A percentile compares a stretch with the other conserved stretches of the same genome.
These are phyloP conservation scores for Candida boidinii DNA, from an alignment of 805 yeast species.

Conservation along the genomic window DNA sequence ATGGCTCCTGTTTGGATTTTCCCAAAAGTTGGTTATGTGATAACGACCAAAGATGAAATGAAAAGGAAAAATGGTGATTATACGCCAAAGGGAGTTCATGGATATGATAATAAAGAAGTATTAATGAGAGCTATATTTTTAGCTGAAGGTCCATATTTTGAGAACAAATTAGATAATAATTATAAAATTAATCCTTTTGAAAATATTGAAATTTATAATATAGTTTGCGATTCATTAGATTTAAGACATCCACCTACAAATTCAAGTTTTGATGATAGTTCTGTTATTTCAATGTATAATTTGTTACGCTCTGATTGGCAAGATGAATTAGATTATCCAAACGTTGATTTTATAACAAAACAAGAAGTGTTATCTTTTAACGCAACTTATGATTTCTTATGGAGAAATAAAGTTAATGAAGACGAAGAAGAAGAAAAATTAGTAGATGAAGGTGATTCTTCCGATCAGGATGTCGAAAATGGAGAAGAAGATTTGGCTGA, in stretches of 20 bases:
- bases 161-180: constrained; percentile 14
- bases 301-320: constrained; percentile 35
- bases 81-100: constrained; percentile 73
- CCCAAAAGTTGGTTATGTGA: constrained; percentile 74
- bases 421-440: constrained; percentile 1
- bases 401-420: constrained; percentile 10
- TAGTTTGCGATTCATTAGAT: constrained; percentile 57
- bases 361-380: constrained; percentile 31
- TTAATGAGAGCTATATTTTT: constrained; percentile 79
- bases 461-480: constrained; percentile 10
- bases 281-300: constrained; percentile 19
- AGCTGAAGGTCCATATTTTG: constrained; percentile 76
- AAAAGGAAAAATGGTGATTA: constrained; percentile 39
- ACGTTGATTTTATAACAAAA: constrained; percentile 36
- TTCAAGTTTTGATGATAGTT: constrained; percentile 31
- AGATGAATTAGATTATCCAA: constrained; percentile 41
- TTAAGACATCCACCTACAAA: constrained; percentile 51
- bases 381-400: constrained; percentile 44
- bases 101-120: constrained; percentile 69
- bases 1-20: constrained; percentile 82
- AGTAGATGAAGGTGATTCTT: constrained; percentile 7
- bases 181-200: constrained; percentile 50
- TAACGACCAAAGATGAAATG: constrained; percentile 55
- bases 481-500: constrained; percentile 8
- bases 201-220: constrained; percentile 66